Percentiles rank a stretch among this genome's conserved stretches.
Evolutionary conservation across 2,329 filamentous ascomycete genomes (phyloP).

Genomic region (Colletotrichum echinochloae): DNA sequence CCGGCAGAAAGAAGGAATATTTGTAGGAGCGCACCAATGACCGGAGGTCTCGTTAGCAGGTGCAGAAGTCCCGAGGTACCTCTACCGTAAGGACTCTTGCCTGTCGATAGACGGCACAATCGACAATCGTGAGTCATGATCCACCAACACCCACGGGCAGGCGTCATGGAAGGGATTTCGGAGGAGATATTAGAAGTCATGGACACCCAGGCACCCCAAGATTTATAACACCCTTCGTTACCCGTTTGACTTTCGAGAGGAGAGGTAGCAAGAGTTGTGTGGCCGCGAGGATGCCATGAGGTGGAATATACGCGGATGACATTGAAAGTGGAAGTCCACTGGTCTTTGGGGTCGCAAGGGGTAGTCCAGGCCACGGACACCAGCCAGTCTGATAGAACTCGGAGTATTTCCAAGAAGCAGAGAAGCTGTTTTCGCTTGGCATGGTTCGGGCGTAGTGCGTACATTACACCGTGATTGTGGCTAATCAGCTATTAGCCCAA

Average conservation of each 20-base stretch:
- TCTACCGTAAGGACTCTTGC: too few relatives aligned
- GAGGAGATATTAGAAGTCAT: neutral
- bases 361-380: neutral
- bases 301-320: neutral
- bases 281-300: neutral
- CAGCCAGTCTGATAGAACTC: neutral
- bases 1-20: slow-evolving; percentile 95
- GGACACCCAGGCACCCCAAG: neutral
- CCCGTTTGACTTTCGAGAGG: neutral
- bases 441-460: neutral
- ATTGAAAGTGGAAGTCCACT: neutral
- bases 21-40: slow-evolving; percentile 65
- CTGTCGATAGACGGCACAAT: neutral
- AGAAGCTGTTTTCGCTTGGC: neutral
- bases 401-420: neutral
- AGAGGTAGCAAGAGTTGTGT: neutral
- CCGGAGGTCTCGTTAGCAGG: neutral
- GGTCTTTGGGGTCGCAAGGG: neutral
- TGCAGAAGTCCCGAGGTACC: neutral
- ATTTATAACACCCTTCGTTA: neutral
- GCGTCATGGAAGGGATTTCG: neutral
- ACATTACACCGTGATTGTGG: neutral
- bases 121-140: neutral
- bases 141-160: neutral
- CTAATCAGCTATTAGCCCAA: too few relatives aligned